Conservation (phyloP, 202 grass and related monocot genomes). For the Panicum hallii region DNA sequence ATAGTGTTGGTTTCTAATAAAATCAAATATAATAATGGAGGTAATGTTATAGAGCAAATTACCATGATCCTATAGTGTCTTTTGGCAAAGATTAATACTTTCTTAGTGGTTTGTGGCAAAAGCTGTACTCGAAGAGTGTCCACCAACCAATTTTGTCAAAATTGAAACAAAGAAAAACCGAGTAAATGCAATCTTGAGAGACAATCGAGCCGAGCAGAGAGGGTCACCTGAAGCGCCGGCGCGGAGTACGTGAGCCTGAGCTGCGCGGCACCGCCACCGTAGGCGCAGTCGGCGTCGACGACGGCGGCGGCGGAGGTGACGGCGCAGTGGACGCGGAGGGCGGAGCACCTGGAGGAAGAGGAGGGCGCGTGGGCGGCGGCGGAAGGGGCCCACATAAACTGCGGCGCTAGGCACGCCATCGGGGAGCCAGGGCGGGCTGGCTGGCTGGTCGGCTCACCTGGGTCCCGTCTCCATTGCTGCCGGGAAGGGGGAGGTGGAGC, state of each 20-base stretch:
- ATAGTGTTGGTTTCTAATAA: no score
- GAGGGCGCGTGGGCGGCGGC: conserved; percentile 30
- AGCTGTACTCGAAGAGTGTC: no score
- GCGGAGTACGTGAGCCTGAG: conserved; percentile 40
- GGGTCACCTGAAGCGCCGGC: conserved; percentile 44
- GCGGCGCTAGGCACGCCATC: conserved; percentile 66
- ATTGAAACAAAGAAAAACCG: not conserved
- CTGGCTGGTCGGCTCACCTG: conserved; percentile 26
- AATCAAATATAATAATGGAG: no score
- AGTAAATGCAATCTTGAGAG: not conserved
- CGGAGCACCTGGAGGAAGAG: conserved; percentile 38
- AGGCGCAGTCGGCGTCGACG: conserved; percentile 15
- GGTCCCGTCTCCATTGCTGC: conserved; percentile 38
- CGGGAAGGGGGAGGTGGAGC: not conserved
- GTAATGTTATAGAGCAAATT: no score
- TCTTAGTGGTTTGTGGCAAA: no score
- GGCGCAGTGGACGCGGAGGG: conserved; percentile 44
- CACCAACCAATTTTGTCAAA: no score
- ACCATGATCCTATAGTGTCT: no score
- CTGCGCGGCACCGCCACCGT: not conserved
- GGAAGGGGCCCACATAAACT: conserved; percentile 57
- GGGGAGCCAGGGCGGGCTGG: not conserved
- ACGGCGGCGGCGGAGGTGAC: conserved; percentile 29
- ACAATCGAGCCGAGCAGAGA: not conserved
- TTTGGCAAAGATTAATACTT: no score